Conservation (phyloP, 1,284 basidiomycete genomes). For the Pholiota adiposa region DNA sequence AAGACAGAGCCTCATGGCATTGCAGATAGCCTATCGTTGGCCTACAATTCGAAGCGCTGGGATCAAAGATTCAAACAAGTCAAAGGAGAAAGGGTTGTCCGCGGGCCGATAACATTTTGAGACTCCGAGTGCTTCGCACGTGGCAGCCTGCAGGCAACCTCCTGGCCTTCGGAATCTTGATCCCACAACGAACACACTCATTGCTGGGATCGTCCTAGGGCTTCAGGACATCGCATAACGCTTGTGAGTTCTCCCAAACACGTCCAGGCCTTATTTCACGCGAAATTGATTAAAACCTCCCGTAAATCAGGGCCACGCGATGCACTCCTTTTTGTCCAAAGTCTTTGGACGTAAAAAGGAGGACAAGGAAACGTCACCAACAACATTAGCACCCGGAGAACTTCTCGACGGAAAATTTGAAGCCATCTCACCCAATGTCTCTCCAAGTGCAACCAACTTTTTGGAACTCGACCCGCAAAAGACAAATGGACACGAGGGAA, state of each 20-base stretch:
- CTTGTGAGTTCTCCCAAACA: constrained; percentile 19
- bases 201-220: constrained; percentile 17
- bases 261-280: constrained; percentile 8
- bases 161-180: constrained; percentile 7
- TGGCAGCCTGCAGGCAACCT: constrained; percentile 20
- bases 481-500: constrained; percentile 41
- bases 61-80: background rate
- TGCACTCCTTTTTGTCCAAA: constrained; percentile 79
- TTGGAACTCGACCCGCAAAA: constrained; percentile 32
- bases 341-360: constrained; percentile 77
- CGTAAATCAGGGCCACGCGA: constrained; percentile 37
- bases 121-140: constrained; percentile 20
- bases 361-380: constrained; percentile 47
- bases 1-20: background rate
- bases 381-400: constrained; percentile 43
- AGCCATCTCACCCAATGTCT: constrained; percentile 58
- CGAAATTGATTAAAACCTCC: constrained; percentile 7
- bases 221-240: constrained; percentile 22
- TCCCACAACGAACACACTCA: constrained; percentile 14
- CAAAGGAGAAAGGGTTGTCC: background rate
- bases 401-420: constrained; percentile 77
- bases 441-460: constrained; percentile 52
- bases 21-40: background rate
- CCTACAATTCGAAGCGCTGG: background rate
- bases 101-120: background rate